Percentiles rank a stretch among this genome's conserved stretches.
phyloP scores from a whole-genome alignment of 2,329 filamentous ascomycete species.

The Ascochyta koolunga region DNA sequence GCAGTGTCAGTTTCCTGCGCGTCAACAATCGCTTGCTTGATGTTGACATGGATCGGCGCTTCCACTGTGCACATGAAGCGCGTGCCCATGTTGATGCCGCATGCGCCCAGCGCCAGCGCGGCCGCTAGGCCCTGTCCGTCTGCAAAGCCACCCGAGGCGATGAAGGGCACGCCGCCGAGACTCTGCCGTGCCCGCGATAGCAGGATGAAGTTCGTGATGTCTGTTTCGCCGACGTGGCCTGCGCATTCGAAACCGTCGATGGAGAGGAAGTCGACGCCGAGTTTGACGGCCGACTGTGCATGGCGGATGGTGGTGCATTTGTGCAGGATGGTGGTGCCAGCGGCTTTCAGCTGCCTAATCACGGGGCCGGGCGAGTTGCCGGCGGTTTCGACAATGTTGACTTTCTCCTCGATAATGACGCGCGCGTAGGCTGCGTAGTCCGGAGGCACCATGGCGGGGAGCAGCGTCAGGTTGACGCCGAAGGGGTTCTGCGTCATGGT shows the following conservation, averaged over 20 bases:
- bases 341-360: constrained; percentile 84
- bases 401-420: constrained; percentile 89
- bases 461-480: constrained; percentile 92
- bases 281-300: constrained; percentile 86
- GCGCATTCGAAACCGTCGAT: constrained; percentile 99
- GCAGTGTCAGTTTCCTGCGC: constrained; percentile 91
- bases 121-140: constrained; percentile 93
- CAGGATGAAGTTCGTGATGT: constrained; percentile 90
- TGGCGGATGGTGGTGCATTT: constrained; percentile 98
- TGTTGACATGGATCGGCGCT: constrained; percentile 87
- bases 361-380: constrained; percentile 90
- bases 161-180: constrained; percentile 82
- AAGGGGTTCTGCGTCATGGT: constrained; percentile 81
- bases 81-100: constrained; percentile 98
- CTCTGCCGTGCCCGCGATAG: constrained; percentile 83
- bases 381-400: constrained; percentile 90
- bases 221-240: constrained; percentile 83
- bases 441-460: constrained; percentile 86
- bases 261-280: constrained; percentile 94
- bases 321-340: constrained; percentile 81
- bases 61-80: constrained; percentile 97
- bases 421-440: constrained; percentile 92
- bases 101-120: constrained; percentile 85
- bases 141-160: constrained; percentile 93
- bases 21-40: constrained; percentile 90